phyloP scores from a whole-genome alignment of 805 yeast species.

The Vanderwaltozyma yarrowii region DNA sequence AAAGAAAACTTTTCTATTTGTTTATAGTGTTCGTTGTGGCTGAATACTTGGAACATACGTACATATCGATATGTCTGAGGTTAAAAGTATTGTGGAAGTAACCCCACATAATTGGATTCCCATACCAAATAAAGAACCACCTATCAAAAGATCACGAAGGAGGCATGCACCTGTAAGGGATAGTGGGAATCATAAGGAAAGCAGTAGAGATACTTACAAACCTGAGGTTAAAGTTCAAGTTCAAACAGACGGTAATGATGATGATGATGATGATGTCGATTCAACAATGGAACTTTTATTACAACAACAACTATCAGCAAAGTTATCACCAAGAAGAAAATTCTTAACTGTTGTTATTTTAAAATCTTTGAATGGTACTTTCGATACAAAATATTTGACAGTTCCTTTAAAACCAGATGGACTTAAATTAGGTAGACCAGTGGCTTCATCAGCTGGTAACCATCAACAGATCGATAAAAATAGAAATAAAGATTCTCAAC shows the following conservation, averaged over 20 bases:
- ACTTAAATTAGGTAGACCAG: conserved; percentile 82
- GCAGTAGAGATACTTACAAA: too few relatives aligned
- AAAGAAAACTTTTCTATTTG: too few relatives aligned
- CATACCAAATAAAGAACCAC: neutral
- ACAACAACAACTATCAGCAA: conserved; percentile 1
- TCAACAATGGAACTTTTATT: neutral
- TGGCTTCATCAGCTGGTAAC: conserved; percentile 26
- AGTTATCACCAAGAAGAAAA: neutral
- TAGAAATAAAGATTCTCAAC: conserved; percentile 1
- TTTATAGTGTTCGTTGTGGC: too few relatives aligned
- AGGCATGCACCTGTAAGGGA: too few relatives aligned
- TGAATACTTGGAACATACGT: too few relatives aligned
- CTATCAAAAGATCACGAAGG: too few relatives aligned
- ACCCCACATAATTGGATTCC: neutral
- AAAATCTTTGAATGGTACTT: conserved; percentile 69
- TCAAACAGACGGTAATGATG: neutral
- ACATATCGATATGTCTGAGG: neutral
- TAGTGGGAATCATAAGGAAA: too few relatives aligned
- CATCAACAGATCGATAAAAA: neutral
- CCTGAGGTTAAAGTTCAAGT: too few relatives aligned
- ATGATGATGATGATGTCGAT: neutral
- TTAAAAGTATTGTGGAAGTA: neutral
- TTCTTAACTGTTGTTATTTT: conserved; percentile 29
- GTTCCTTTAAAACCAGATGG: conserved; percentile 79
- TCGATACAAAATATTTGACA: conserved; percentile 64